Percentiles rank a stretch among this genome's conserved stretches.
Evolutionary conservation across 768 basidiomycete genomes (phyloP).

Genomic region (Hirschioporus abietinus): DNA sequence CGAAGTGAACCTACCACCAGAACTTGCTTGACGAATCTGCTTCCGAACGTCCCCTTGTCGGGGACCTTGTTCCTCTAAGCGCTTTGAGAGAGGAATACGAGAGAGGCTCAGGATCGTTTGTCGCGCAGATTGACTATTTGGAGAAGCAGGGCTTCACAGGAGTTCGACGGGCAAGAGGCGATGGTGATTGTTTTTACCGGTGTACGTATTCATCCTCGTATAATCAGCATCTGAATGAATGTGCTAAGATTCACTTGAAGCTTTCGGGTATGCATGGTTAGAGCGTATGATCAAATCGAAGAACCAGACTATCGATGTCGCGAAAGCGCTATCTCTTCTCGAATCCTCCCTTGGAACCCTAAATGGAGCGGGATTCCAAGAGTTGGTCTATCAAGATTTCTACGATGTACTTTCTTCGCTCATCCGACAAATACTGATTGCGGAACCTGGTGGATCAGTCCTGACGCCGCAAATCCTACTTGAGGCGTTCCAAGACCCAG

Average conservation of each 20-base stretch:
- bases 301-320: constrained; percentile 42
- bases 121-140: constrained; percentile 74
- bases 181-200: constrained; percentile 88
- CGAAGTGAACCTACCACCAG: constrained; percentile 19
- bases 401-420: constrained; percentile 57
- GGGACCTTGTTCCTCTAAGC: constrained; percentile 45
- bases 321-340: constrained; percentile 46
- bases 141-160: constrained; percentile 53
- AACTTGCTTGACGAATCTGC: constrained; percentile 34
- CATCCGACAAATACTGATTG: constrained; percentile 38
- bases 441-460: constrained; percentile 27
- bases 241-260: constrained; percentile 34
- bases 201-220: constrained; percentile 38
- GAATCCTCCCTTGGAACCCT: constrained; percentile 46
- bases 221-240: constrained; percentile 6
- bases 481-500: constrained; percentile 46
- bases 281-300: constrained; percentile 54
- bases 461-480: constrained; percentile 38
- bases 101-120: constrained; percentile 50
- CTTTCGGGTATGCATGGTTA: constrained; percentile 78
- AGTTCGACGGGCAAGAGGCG: constrained; percentile 72
- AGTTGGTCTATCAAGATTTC: constrained; percentile 69
- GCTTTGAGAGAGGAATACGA: constrained; percentile 64
- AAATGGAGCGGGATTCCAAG: constrained; percentile 55
- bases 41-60: constrained; percentile 47